These are phyloP conservation scores for Leccinum griseonigrum DNA, from an alignment of 1,284 basidiomycete genomes.

Conservation along the genomic window DNA sequence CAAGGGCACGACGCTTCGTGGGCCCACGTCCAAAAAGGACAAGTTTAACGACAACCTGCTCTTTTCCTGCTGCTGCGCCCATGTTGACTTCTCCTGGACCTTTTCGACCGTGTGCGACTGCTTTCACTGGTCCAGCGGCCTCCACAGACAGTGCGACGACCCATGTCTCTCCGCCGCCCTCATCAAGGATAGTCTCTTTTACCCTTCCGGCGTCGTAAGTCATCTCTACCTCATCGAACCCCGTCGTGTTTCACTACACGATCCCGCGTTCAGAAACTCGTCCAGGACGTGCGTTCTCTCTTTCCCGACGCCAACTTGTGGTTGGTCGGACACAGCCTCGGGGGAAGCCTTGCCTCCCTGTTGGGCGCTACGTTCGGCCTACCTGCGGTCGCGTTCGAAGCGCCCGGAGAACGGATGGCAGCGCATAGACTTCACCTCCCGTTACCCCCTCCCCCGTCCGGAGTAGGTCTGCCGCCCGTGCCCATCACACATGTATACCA, in stretches of 20 bases:
- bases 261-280: constrained; percentile 45
- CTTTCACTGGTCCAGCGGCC: constrained; percentile 50
- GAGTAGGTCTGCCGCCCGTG: constrained; percentile 28
- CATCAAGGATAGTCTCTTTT: constrained; percentile 89
- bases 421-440: constrained; percentile 85
- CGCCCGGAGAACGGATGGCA: constrained; percentile 88
- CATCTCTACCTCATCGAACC: neutral
- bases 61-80: constrained; percentile 97
- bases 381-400: constrained; percentile 90
- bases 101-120: constrained; percentile 88
- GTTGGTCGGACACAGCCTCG: constrained; percentile 89
- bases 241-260: constrained; percentile 5
- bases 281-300: constrained; percentile 77
- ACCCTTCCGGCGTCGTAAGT: constrained; percentile 75
- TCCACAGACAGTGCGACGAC: constrained; percentile 75
- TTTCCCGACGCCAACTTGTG: constrained; percentile 90
- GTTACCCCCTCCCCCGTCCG: constrained; percentile 45
- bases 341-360: constrained; percentile 85
- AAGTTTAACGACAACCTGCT: constrained; percentile 96
- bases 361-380: constrained; percentile 93
- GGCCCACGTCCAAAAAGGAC: constrained; percentile 88
- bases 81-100: constrained; percentile 87
- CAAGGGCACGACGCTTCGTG: constrained; percentile 87
- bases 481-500: constrained; percentile 77
- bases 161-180: constrained; percentile 84